phyloP scores from a whole-genome alignment of 2,329 filamentous ascomycete genomes.

The Talaromyces marneffei region DNA sequence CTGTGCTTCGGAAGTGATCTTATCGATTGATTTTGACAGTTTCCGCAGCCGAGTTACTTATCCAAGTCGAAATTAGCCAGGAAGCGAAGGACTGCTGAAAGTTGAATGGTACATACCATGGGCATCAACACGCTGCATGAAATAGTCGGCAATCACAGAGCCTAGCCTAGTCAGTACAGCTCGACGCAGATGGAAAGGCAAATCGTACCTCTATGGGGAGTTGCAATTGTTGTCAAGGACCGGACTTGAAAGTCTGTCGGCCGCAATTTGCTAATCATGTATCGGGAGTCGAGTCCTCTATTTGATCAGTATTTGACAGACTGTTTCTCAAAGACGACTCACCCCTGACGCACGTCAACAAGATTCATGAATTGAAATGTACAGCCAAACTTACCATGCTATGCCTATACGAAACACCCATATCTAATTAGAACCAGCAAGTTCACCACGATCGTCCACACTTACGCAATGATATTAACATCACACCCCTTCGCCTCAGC shows the following conservation, averaged over 20 bases:
- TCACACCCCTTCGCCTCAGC: slow-evolving; percentile 49
- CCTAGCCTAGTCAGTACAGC: slow-evolving; percentile 28
- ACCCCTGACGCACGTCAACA: slow-evolving; percentile 28
- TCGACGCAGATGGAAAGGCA: background rate
- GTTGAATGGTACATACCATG: slow-evolving; percentile 35
- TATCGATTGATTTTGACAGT: slow-evolving; percentile 10
- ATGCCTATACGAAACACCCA: slow-evolving; percentile 28
- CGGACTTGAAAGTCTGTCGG: slow-evolving; percentile 68
- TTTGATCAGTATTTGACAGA: slow-evolving; percentile 4
- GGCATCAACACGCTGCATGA: slow-evolving; percentile 51
- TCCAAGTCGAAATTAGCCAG: background rate
- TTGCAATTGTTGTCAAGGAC: slow-evolving; percentile 58
- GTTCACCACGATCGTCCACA: slow-evolving; percentile 13
- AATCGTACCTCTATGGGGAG: slow-evolving; percentile 50
- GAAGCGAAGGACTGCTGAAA: too few species aligned
- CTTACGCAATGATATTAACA: slow-evolving; percentile 61
- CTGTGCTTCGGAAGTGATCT: slow-evolving; percentile 2
- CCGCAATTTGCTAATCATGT: slow-evolving; percentile 56
- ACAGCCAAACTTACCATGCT: slow-evolving; percentile 39
- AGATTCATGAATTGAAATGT: background rate
- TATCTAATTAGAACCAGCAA: background rate
- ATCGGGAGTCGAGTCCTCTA: slow-evolving; percentile 58
- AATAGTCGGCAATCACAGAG: slow-evolving; percentile 57
- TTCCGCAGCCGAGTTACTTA: slow-evolving; percentile 10
- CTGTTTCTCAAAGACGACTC: slow-evolving; percentile 11